Evolutionary conservation across 768 basidiomycete species (phyloP), one percentile per base, ranked within the genome.

Genomic region (Chalciporus pseudorubinellus): DNA sequence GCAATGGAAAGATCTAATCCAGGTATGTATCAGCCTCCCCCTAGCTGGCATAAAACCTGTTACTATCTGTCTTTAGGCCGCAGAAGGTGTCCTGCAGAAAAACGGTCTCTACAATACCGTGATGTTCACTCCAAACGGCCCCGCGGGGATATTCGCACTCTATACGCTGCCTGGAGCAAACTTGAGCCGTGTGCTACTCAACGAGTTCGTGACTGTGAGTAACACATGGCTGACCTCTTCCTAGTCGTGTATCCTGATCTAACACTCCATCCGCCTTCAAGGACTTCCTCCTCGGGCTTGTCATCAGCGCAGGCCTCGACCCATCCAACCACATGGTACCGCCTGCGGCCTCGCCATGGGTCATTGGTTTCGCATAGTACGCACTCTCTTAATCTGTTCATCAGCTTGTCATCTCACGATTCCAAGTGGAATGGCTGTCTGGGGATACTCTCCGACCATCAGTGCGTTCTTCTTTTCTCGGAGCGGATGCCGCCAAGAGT

Each of bases 321-420:
- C 81, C 84, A 4, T 80, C 82, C 12, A 87, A 84, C 59, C 64
- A 78, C 45, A 58, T 83, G 36, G 63, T 82, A 38, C 79, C 84
- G 22, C 85, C 86, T 4, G 59, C 72, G 1, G 59, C 67, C 18
- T 76, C 70, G 14, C 83, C 84, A 0, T 75, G 78, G 64, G 57
- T 80, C 42, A 75, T 89, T 34, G 74, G 75, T 16, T 63, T 84
- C 36, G 74, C 81, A 57, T 88, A 87, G 83, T 85, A 52, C 61
- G 81, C 69, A 29, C 12, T 18, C 10, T 8, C 34, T 46, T 12
- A 9, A 41, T 38, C 11, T n/a, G 20, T 5, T 7, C 10, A 36
- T 34, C 34, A 13, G 9, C 31, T 40, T 21, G 1, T 26, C 24
- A 26, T 44, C 48, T 60, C 12, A 14, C 20, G 4, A 10, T 20